Percentiles rank a stretch among this genome's conserved stretches.
Conservation (phyloP, 2,329 filamentous ascomycete species). For the Chrysoporthe cubensis region DNA sequence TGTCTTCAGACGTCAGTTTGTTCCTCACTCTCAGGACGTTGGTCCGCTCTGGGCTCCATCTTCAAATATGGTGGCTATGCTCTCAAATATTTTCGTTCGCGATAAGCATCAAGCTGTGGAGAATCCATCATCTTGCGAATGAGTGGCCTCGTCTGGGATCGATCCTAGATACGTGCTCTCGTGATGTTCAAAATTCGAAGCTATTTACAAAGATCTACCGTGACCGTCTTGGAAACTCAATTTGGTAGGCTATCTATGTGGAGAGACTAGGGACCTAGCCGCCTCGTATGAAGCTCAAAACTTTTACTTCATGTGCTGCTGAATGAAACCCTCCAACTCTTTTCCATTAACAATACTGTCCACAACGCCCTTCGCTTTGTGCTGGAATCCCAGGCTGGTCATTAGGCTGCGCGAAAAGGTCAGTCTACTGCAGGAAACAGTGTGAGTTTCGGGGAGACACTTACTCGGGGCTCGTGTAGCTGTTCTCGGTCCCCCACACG, state of each 20-base stretch:
- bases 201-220: no score
- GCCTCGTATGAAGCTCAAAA: background rate
- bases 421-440: background rate
- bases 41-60: no score
- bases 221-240: no score
- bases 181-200: no score
- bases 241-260: no score
- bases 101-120: no score
- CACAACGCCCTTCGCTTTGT: constrained; percentile 27
- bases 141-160: no score
- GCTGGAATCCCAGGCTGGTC: constrained; percentile 26
- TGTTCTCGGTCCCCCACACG: constrained; percentile 27
- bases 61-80: background rate
- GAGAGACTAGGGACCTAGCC: no score
- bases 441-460: background rate
- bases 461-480: constrained; percentile 29
- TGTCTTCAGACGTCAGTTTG: no score
- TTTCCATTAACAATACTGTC: constrained; percentile 28
- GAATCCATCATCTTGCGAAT: no score
- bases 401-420: constrained; percentile 6
- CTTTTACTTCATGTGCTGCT: constrained; percentile 20
- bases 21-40: no score
- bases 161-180: no score
- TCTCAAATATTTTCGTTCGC: background rate
- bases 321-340: constrained; percentile 26